These are phyloP conservation scores for Candida sanyaensis DNA, from an alignment of 1,139 yeast genomes.

Conservation along the genomic window DNA sequence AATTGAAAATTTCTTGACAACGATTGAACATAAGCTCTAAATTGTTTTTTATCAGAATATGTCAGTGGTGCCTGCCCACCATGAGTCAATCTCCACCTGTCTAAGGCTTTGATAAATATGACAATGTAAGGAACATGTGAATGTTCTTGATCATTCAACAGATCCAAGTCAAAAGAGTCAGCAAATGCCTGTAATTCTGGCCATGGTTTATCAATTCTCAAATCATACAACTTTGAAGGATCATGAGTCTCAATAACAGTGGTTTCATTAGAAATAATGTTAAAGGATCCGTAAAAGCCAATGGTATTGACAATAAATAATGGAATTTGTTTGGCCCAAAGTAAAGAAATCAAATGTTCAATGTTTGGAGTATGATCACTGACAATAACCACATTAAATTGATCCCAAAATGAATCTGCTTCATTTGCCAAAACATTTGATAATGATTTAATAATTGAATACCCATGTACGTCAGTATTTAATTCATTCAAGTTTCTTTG, in stretches of 20 bases:
- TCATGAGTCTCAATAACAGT: constrained; percentile 80
- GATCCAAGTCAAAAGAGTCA: constrained; percentile 50
- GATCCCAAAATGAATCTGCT: constrained; percentile 43
- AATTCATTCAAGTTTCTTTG: constrained; percentile 50
- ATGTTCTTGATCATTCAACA: constrained; percentile 51
- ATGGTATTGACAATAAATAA: constrained; percentile 51
- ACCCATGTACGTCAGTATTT: constrained; percentile 59
- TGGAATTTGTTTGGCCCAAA: constrained; percentile 54
- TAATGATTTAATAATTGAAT: constrained; percentile 25
- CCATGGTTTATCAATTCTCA: constrained; percentile 80
- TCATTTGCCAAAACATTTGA: constrained; percentile 19
- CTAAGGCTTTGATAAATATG: constrained; percentile 58
- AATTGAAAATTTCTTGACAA: constrained; percentile 35
- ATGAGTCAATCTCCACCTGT: constrained; percentile 41
- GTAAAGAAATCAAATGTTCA: constrained; percentile 25
- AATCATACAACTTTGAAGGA: constrained; percentile 60
- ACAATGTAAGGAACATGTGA: constrained; percentile 77
- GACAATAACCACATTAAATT: constrained; percentile 56
- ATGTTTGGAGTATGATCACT: constrained; percentile 30
- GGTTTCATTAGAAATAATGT: constrained; percentile 52
- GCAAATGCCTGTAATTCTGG: constrained; percentile 57
- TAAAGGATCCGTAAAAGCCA: constrained; percentile 72
- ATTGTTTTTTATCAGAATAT: constrained; percentile 48
- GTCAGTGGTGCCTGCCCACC: constrained; percentile 40
- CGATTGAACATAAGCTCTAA: constrained; percentile 35